These are phyloP conservation scores for Claviceps pusilla DNA, from an alignment of 2,329 filamentous ascomycete genomes.

Conservation along the genomic window DNA sequence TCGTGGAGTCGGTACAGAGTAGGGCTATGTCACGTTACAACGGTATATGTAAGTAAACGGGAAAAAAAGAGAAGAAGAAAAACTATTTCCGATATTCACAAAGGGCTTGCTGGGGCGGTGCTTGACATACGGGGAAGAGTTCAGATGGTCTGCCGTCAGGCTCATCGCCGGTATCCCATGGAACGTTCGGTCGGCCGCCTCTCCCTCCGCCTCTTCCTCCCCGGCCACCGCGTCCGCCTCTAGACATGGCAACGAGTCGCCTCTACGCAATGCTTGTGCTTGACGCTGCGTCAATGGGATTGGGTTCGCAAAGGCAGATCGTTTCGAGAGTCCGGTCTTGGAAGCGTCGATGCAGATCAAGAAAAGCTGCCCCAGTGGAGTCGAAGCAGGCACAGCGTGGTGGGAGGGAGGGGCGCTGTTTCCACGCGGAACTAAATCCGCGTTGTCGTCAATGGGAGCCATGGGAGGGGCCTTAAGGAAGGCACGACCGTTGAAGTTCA, in stretches of 20 bases:
- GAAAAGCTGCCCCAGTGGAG: neutral
- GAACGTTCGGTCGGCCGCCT: constrained; percentile 31
- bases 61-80: neutral
- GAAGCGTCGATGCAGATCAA: neutral
- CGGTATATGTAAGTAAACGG: neutral
- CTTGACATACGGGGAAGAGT: constrained; percentile 36
- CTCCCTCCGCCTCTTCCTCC: constrained; percentile 32
- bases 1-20: constrained; percentile 31
- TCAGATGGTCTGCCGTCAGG: constrained; percentile 43
- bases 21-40: constrained; percentile 23
- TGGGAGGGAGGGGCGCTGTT: too few species aligned
- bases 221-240: constrained; percentile 38
- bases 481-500: too few species aligned
- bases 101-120: neutral
- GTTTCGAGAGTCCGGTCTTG: neutral
- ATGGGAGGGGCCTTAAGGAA: too few species aligned
- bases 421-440: too few species aligned
- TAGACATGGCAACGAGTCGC: constrained; percentile 26
- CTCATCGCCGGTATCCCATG: constrained; percentile 39
- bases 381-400: neutral
- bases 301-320: neutral
- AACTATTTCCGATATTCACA: neutral
- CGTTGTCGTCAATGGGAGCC: too few species aligned
- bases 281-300: neutral
- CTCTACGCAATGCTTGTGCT: neutral